Base-by-base conservation (phyloP, 2,329 filamentous ascomycete species). In the Macroventuria anomochaeta region DNA sequence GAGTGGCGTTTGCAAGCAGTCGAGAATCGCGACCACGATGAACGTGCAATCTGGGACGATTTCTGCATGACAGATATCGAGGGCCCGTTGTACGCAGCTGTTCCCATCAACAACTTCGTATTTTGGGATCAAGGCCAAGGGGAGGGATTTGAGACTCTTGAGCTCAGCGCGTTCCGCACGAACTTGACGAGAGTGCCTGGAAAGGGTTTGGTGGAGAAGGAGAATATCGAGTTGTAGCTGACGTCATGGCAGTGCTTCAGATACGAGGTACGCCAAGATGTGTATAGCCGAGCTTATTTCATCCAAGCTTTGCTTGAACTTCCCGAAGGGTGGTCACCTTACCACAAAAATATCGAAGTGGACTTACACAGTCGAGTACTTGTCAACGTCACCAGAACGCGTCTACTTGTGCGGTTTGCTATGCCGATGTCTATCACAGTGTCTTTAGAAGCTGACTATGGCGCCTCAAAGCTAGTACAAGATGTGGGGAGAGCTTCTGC, bases 1-100 rank as follows among this genome's bases (percentile, higher is more conserved):
- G 57, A 66, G 23, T 78, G 74, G 74, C 67, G 73, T 3, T 23
- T 71, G 2, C 36, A 69, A 12, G 29, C 61, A 11, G 51, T 46
- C 8, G 57, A 48, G 38, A 58, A 69, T 48, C 58, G 55, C 7
- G 46, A 33, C 3, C 43, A 56, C 2, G 23, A 37, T 7, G 31
- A 38, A 15, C 42, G 41, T 12, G 49, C 48, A 8, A 44, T 72
- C 5, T 71, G 64, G 69, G 69, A 75, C 46, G 74, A 77, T 7
- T 75, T 73, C 36, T 78, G 75, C 46, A 32, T 66, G 3, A 64
- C 62, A 0, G 61, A 76, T 51, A 57, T 74, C 5, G 72, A 75
- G 17, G 53, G 51, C 2, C 32, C 62, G 2, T 60, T 61, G 17
- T 77, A 77, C 56, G 75, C 62, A 2, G 69, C 65, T 2, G 46